Percentiles rank a stretch among this genome's conserved stretches.
These are phyloP conservation scores for Coemansia aciculifera DNA, from an alignment of 192 early-diverging fungal species.

Conservation along the genomic window DNA sequence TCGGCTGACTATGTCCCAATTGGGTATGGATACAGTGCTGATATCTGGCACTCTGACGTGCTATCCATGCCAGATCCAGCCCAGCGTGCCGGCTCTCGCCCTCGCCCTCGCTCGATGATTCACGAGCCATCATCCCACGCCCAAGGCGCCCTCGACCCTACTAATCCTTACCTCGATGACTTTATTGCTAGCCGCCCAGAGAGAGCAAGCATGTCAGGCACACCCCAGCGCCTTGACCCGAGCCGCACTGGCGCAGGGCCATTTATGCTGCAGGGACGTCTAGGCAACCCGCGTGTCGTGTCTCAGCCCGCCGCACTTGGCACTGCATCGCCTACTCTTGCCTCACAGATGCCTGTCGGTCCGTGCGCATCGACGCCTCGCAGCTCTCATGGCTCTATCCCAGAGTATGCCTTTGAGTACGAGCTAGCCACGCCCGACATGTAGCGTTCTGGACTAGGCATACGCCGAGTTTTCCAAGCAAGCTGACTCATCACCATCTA, in stretches of 20 bases:
- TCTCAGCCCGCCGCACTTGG: conserved; percentile 22
- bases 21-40: conserved; percentile 17
- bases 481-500: background rate
- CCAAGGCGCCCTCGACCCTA: conserved; percentile 26
- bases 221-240: conserved; percentile 15
- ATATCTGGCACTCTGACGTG: conserved; percentile 46
- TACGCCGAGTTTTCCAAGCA: background rate
- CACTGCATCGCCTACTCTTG: conserved; percentile 15
- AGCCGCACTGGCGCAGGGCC: conserved; percentile 10
- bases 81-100: conserved; percentile 5
- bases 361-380: conserved; percentile 20
- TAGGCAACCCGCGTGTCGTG: conserved; percentile 15
- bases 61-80: conserved; percentile 40
- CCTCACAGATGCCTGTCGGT: conserved; percentile 11
- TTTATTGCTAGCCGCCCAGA: conserved; percentile 28
- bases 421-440: conserved; percentile 1
- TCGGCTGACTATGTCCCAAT: conserved; percentile 15
- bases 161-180: conserved; percentile 49
- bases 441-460: background rate
- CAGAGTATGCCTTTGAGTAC: conserved; percentile 15
- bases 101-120: conserved; percentile 45
- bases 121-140: conserved; percentile 10
- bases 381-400: conserved; percentile 20
- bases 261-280: conserved; percentile 8
- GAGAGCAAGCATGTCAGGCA: conserved; percentile 14